Percentiles rank a stretch among this genome's conserved stretches.
These are phyloP conservation scores for Penicillium herquei DNA, from an alignment of 495 filamentous ascomycete species.

Conservation along the genomic window DNA sequence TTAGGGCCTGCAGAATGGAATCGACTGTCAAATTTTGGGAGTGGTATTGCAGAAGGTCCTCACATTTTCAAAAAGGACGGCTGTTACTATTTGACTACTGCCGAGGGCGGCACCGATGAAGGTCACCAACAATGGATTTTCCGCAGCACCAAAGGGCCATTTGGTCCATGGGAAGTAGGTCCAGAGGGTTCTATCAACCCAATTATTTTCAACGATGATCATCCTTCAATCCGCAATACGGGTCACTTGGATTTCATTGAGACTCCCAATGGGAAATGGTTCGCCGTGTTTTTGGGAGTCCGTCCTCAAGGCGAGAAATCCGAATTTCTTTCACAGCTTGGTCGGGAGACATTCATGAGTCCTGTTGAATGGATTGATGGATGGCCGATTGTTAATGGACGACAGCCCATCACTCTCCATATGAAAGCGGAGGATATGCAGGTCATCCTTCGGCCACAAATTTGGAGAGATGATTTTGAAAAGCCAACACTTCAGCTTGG, in stretches of 20 bases:
- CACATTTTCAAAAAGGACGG: slow-evolving; percentile 58
- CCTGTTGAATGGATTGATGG: slow-evolving; percentile 8
- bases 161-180: slow-evolving; percentile 1
- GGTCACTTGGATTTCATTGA: slow-evolving; percentile 5
- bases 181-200: slow-evolving; percentile 3
- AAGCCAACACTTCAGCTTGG: background rate
- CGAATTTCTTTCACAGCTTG: background rate
- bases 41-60: slow-evolving; percentile 57
- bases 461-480: slow-evolving; percentile 5
- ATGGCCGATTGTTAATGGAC: slow-evolving; percentile 7
- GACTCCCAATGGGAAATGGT: slow-evolving; percentile 1
- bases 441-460: background rate
- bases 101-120: slow-evolving; percentile 59
- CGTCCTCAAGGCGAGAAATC: background rate
- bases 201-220: slow-evolving; percentile 1
- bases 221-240: slow-evolving; percentile 1
- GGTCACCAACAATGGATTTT: slow-evolving; percentile 2
- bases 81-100: slow-evolving; percentile 58
- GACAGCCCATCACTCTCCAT: slow-evolving; percentile 1
- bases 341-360: slow-evolving; percentile 6
- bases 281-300: slow-evolving; percentile 3
- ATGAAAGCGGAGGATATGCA: slow-evolving; percentile 5
- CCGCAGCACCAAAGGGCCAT: background rate
- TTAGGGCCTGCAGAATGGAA: slow-evolving; percentile 55
- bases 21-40: slow-evolving; percentile 30